Base-by-base conservation (phyloP, 2,329 filamentous ascomycete genomes). In the Cordyceps fumosorosea region DNA sequence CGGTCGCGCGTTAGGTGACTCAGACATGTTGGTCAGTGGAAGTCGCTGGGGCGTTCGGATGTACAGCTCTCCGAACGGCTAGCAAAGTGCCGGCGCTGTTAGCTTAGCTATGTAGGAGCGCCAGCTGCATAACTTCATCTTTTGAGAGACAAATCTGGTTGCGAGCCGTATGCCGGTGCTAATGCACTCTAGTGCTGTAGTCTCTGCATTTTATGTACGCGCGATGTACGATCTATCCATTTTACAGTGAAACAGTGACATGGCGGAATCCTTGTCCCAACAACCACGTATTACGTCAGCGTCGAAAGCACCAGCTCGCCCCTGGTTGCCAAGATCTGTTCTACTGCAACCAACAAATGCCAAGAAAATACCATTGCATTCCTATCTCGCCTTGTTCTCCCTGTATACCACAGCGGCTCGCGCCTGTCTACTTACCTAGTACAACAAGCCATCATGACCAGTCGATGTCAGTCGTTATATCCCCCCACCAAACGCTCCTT, bases 41-140 rank as follows among this genome's bases (percentile, higher is more conserved):
- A 16, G 48, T 54, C 8, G 26, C 24, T 12, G 22, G 26, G 40
- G 37, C 29, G 26, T 40, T 60, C 57, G 57, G 57, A 60, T 54
- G 48, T 14, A n/a, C 26, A 47, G 37, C 48, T 54, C 50, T 60
- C 50, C 57, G 57, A n/a, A 54, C 57, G 57, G 57, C 57, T 60
- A 24, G 12, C 50, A 54, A n/a, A 40, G 26, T 47, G 40, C 57
- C 57, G 50, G 57, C 16, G 14, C 37, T 47, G 26, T 42, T 60
- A 52, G 56, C 24, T 42, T 29, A 29, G 26, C 40, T 5, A 51
- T 11, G 34, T 16, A 18, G 56, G 32, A 8, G 47, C 44, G 47
- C 10, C 14, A 53, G n/a, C n/a, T 5, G 3, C 26, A 20, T 20
- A 44, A 7, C 18, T n/a, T 44, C 2, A 44, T 7, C 5, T 29